Conservation (phyloP, 805 yeast genomes). For the Candida andamanensis region DNA sequence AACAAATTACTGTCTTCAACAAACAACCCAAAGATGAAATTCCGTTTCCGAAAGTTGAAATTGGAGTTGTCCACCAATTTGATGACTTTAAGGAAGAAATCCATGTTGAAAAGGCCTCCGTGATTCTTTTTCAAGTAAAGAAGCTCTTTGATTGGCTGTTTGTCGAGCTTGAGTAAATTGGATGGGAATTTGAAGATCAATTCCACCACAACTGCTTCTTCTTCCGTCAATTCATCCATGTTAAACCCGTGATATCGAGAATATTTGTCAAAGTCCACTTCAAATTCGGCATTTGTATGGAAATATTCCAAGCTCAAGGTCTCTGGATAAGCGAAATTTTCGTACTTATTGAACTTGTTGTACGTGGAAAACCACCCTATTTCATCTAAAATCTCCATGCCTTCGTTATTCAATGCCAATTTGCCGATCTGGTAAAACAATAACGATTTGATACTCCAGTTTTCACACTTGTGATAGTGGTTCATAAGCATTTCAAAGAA, state of each 20-base stretch:
- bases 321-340: constrained; percentile 19
- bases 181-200: constrained; percentile 50
- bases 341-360: constrained; percentile 14
- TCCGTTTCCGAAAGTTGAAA: constrained; percentile 59
- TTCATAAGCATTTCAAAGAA: constrained; percentile 35
- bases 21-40: constrained; percentile 62
- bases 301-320: constrained; percentile 7
- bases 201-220: constrained; percentile 19
- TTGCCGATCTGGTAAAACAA: constrained; percentile 77
- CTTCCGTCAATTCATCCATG: constrained; percentile 7
- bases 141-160: constrained; percentile 54
- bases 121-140: constrained; percentile 46
- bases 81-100: constrained; percentile 48
- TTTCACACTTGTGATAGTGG: constrained; percentile 25
- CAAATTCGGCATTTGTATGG: constrained; percentile 5
- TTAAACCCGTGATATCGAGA: constrained; percentile 3
- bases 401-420: constrained; percentile 67
- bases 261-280: neutral
- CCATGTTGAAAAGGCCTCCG: constrained; percentile 51
- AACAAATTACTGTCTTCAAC: constrained; percentile 33
- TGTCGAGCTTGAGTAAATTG: constrained; percentile 37
- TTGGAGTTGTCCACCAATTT: constrained; percentile 50
- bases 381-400: constrained; percentile 81
- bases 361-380: constrained; percentile 53
- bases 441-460: constrained; percentile 64